Conservation (phyloP, 352 stramenopile genomes). For the Globisporangium acanthophoron region DNA sequence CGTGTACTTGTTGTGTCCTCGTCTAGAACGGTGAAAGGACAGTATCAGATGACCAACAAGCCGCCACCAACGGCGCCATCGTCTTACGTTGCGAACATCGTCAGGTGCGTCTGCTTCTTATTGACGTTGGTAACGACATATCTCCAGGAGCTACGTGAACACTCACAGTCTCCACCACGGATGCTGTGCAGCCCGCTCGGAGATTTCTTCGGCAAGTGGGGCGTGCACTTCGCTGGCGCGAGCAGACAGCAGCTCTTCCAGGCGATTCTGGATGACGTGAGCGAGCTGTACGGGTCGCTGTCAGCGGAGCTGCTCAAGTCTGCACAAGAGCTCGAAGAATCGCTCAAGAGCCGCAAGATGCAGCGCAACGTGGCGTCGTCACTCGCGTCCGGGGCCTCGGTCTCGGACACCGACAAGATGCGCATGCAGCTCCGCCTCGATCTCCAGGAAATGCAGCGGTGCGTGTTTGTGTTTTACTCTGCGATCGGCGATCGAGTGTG, state of each 20-base stretch:
- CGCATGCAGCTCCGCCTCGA: slow-evolving; percentile 72
- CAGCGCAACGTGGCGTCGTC: slow-evolving; percentile 43
- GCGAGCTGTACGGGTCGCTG: slow-evolving; percentile 50
- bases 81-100: slow-evolving; percentile 73
- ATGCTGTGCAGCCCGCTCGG: slow-evolving; percentile 33
- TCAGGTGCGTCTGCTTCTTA: slow-evolving; percentile 11
- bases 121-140: too few species aligned
- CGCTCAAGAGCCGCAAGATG: slow-evolving; percentile 83
- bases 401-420: slow-evolving; percentile 87
- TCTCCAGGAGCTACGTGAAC: neutral
- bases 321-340: slow-evolving; percentile 77
- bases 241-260: slow-evolving; percentile 43
- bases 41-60: slow-evolving; percentile 90
- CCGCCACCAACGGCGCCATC: slow-evolving; percentile 57
- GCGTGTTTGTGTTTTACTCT: slow-evolving; percentile 1
- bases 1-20: neutral
- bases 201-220: slow-evolving; percentile 73
- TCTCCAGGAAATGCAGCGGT: slow-evolving; percentile 69
- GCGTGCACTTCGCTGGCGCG: slow-evolving; percentile 34
- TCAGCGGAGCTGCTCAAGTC: slow-evolving; percentile 75
- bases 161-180: neutral
- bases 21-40: slow-evolving; percentile 74
- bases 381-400: slow-evolving; percentile 13
- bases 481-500: neutral
- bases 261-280: slow-evolving; percentile 53